phyloP scores from a whole-genome alignment of 2,329 filamentous ascomycete species.

The Calcarisporium arbuscula region DNA sequence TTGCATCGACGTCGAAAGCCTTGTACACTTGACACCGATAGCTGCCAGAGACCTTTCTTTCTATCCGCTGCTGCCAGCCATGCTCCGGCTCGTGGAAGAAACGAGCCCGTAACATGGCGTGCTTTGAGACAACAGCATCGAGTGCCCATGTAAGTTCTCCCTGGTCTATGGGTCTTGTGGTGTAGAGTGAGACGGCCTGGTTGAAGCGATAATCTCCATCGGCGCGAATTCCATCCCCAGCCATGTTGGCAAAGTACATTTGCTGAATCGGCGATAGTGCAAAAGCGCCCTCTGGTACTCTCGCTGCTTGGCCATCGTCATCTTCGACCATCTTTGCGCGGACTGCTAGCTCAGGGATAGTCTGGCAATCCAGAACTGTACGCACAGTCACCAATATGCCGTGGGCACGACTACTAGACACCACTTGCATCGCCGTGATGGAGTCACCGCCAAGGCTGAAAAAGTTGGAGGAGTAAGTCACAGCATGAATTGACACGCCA shows the following conservation, averaged over 20 bases:
- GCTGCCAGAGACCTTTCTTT: conserved; percentile 8
- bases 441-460: conserved; percentile 34
- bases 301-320: too few relatives aligned
- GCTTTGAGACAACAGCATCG: conserved; percentile 4
- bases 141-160: neutral
- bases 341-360: too few relatives aligned
- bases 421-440: conserved; percentile 32
- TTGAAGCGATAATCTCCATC: too few relatives aligned
- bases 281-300: too few relatives aligned
- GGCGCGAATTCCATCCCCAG: too few relatives aligned
- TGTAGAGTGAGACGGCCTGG: neutral
- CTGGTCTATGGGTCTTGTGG: neutral
- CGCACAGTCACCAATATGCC: too few relatives aligned
- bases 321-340: too few relatives aligned
- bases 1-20: neutral
- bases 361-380: too few relatives aligned
- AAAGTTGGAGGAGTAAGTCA: conserved; percentile 27
- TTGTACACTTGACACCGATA: conserved; percentile 10
- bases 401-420: too few relatives aligned
- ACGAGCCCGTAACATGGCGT: conserved; percentile 9
- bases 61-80: conserved; percentile 4
- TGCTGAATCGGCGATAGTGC: conserved; percentile 3
- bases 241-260: too few relatives aligned
- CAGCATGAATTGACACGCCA: conserved; percentile 23
- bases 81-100: neutral